phyloP scores from a whole-genome alignment of 1,284 basidiomycete genomes.

The Ustilago crameri region DNA sequence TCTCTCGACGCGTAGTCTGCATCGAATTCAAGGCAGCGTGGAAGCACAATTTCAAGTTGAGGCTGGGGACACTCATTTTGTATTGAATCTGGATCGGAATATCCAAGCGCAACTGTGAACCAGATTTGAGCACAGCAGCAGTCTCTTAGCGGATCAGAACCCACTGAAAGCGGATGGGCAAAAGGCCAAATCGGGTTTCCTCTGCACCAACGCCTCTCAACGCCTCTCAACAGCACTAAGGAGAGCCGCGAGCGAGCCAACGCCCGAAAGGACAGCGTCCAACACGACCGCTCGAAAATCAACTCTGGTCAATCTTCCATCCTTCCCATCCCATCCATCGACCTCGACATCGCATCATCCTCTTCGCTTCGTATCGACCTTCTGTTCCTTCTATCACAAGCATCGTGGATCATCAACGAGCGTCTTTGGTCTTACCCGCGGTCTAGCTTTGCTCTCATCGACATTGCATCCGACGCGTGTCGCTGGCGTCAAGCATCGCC shows the following conservation, averaged over 20 bases:
- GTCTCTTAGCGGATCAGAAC: too few relatives aligned
- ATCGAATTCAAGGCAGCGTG: too few relatives aligned
- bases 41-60: too few relatives aligned
- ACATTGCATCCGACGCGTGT: conserved; percentile 3
- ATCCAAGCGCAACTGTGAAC: neutral
- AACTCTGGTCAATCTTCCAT: conserved; percentile 2
- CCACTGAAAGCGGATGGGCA: neutral
- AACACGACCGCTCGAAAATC: neutral
- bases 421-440: neutral
- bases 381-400: too few relatives aligned
- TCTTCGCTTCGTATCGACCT: neutral
- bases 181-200: conserved; percentile 3
- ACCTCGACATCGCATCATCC: conserved; percentile 1
- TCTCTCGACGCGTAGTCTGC: too few relatives aligned
- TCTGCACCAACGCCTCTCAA: too few relatives aligned
- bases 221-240: too few relatives aligned
- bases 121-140: neutral
- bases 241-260: too few relatives aligned
- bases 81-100: neutral
- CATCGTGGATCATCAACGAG: too few relatives aligned
- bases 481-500: neutral
- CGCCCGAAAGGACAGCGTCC: too few relatives aligned
- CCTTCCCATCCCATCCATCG: conserved; percentile 4
- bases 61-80: too few relatives aligned
- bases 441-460: neutral